Conservation (phyloP, 805 yeast species). For the Candida takata region DNA sequence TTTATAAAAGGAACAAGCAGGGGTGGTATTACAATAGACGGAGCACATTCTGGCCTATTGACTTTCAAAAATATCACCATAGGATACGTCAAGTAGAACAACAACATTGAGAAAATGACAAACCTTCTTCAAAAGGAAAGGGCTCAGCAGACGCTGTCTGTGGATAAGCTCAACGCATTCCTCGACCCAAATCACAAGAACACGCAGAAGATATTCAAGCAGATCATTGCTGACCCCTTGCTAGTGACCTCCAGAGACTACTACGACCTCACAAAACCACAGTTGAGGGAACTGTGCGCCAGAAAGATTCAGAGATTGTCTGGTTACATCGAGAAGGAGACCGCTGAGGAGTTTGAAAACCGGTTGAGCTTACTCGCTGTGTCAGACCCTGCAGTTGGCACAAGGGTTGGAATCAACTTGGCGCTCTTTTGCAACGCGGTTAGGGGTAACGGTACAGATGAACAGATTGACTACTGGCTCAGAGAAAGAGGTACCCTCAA, state of each 20-base stretch:
- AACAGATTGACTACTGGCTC: constrained; percentile 82
- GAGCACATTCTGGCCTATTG: too few relatives aligned
- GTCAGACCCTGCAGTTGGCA: constrained; percentile 73
- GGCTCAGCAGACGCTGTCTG: constrained; percentile 32
- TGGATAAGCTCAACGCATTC: constrained; percentile 45
- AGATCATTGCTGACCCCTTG: constrained; percentile 63
- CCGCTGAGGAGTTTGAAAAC: constrained; percentile 39
- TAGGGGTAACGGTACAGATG: constrained; percentile 81
- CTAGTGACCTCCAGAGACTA: constrained; percentile 45
- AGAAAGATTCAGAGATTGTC: constrained; percentile 55
- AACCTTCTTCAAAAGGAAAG: constrained; percentile 37
- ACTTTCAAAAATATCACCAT: too few relatives aligned
- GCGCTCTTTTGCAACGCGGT: constrained; percentile 79
- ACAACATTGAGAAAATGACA: constrained; percentile 3
- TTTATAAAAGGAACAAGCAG: too few relatives aligned
- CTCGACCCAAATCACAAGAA: constrained; percentile 43
- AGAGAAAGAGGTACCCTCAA: constrained; percentile 54
- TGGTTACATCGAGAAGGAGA: constrained; percentile 46
- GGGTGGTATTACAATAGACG: too few relatives aligned
- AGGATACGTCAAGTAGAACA: neutral
- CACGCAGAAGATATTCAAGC: constrained; percentile 45
- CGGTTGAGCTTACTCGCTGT: constrained; percentile 53
- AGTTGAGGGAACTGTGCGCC: constrained; percentile 56
- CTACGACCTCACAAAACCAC: constrained; percentile 50
- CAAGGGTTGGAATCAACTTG: constrained; percentile 82